Evolutionary conservation across 345 rosid genomes (phyloP).

Genomic region (Bruguiera gymnorhiza): DNA sequence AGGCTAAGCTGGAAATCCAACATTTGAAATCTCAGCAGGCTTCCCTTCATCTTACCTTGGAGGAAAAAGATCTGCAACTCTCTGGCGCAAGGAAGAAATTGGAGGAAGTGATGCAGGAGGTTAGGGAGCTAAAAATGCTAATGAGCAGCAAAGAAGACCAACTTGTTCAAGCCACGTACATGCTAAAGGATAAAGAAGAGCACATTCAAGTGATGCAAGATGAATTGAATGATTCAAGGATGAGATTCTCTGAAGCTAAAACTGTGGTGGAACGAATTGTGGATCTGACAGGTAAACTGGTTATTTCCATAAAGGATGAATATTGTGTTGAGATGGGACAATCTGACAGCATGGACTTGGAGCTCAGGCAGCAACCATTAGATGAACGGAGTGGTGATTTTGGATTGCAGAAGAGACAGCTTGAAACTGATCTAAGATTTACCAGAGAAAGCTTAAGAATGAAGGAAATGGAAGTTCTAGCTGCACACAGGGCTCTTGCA

Average conservation of each 20-base stretch:
- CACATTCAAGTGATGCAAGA: conserved; percentile 46
- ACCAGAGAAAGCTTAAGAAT: conserved; percentile 51
- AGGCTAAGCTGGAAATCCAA: conserved; percentile 81
- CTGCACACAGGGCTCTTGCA: conserved; percentile 52
- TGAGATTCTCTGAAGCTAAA: conserved; percentile 63
- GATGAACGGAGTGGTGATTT: conserved; percentile 34
- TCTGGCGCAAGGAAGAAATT: conserved; percentile 45
- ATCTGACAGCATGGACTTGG: conserved; percentile 17
- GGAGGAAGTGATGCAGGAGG: conserved; percentile 58
- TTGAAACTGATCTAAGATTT: conserved; percentile 56
- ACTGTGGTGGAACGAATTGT: conserved; percentile 55
- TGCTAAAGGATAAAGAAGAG: conserved; percentile 72
- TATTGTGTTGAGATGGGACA: conserved; percentile 24
- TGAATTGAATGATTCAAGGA: conserved; percentile 50
- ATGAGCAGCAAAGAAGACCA: conserved; percentile 54
- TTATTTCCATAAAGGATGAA: conserved; percentile 39
- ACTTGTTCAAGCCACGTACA: conserved; percentile 47
- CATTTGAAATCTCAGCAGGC: conserved; percentile 66
- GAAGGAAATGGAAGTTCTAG: conserved; percentile 69
- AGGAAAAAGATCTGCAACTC: conserved; percentile 68
- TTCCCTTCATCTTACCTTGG: conserved; percentile 55
- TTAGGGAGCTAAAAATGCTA: conserved; percentile 53
- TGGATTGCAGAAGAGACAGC: conserved; percentile 49
- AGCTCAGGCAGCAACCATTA: conserved; percentile 30
- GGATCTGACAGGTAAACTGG: conserved; percentile 56